These are phyloP conservation scores for Thraustochytrium sp. DNA, from an alignment of 352 stramenopile genomes.

Conservation along the genomic window DNA sequence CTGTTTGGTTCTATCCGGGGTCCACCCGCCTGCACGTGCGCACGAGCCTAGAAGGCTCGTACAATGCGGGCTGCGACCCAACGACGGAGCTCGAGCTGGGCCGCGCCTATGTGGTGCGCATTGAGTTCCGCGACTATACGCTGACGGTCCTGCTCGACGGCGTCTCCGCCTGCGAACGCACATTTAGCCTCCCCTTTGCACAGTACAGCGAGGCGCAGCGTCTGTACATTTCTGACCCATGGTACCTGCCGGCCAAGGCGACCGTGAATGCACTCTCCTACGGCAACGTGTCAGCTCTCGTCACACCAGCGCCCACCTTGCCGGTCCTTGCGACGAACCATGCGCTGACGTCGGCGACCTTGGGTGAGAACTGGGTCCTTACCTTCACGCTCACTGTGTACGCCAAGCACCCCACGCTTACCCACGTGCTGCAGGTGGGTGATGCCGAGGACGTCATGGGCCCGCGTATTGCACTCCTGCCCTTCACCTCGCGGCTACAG, in stretches of 20 bases:
- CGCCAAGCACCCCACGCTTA: not conserved
- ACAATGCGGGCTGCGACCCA: conserved; percentile 12
- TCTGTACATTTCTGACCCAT: conserved; percentile 26
- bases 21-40: not conserved
- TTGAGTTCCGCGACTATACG: not conserved
- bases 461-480: not conserved
- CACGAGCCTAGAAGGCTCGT: not conserved
- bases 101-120: not conserved
- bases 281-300: not conserved
- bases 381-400: not conserved
- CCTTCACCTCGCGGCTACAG: not conserved
- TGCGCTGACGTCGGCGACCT: not conserved
- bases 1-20: not conserved
- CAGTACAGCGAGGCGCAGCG: not conserved
- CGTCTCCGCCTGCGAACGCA: not conserved
- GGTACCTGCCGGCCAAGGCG: not conserved
- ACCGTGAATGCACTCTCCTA: not conserved
- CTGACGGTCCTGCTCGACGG: not conserved
- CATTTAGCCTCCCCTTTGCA: not conserved
- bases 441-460: not conserved
- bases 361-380: not conserved
- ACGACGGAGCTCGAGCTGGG: not conserved
- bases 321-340: not conserved
- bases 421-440: not conserved
- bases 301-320: not conserved